A percentile compares a stretch with the other conserved stretches of the same genome.
These are phyloP conservation scores for Clavispora vitiphila DNA, from an alignment of 805 yeast species.

Conservation along the genomic window DNA sequence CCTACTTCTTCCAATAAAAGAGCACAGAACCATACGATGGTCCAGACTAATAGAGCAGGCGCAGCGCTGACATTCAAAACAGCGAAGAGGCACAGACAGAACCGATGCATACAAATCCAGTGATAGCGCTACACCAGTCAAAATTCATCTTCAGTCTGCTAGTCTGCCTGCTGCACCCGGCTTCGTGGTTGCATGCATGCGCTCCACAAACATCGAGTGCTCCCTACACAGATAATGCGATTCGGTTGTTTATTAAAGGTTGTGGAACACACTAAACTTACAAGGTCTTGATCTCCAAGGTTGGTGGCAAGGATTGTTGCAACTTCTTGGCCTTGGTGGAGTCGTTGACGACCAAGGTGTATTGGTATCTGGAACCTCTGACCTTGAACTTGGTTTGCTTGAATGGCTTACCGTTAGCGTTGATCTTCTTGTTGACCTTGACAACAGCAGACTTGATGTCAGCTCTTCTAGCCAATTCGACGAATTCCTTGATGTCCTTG, in stretches of 20 bases:
- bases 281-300: conserved; percentile 61
- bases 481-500: conserved; percentile 95
- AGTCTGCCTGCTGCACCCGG: no score
- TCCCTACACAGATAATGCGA: background rate
- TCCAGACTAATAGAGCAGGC: no score
- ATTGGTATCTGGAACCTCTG: conserved; percentile 90
- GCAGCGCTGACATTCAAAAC: no score
- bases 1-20: no score
- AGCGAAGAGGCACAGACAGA: no score
- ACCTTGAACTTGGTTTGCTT: conserved; percentile 98
- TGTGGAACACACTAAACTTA: conserved; percentile 20
- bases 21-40: no score
- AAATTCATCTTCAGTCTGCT: no score
- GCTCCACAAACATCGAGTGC: no score
- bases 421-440: conserved; percentile 84
- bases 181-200: no score
- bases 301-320: conserved; percentile 96
- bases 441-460: conserved; percentile 91
- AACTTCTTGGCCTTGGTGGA: conserved; percentile 96
- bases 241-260: conserved; percentile 1
- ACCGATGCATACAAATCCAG: no score
- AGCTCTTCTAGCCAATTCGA: conserved; percentile 93
- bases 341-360: conserved; percentile 94
- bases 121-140: no score
- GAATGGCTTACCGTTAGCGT: conserved; percentile 76